Base-by-base conservation (phyloP, 352 stramenopile species). In the Peronospora farinosa region DNA sequence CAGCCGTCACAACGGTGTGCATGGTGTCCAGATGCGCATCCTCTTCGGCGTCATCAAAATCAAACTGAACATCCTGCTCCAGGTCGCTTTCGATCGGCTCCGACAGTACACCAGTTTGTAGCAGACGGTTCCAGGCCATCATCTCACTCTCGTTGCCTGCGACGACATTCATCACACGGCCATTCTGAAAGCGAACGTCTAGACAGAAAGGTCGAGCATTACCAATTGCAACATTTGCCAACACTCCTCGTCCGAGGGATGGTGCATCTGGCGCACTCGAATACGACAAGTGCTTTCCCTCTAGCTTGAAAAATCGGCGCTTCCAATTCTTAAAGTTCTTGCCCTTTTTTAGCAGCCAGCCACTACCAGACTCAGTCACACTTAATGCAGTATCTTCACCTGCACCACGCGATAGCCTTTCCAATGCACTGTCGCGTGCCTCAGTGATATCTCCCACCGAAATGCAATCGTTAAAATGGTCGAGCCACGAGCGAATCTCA, bases 291-390 rank as follows among this genome's bases (percentile, higher is more conserved):
- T 73, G 63, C 17, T 76, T 78, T 16, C 71, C 66, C 10, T 84
- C 66, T 1, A 86, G 54, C 15, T 73, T 60, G 48, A 86, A 82
- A 51, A 69, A 86, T 30, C 75, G 70, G 0, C 73, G 65, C 49
- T 84, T 84, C 75, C 75, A 86, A 5, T 67, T 82, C 59, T 78
- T 79, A 55, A 82, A 78, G 39, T 79, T 80, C 47, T 77, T 61
- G 19, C 72, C 70, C 38, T 78, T 84, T 52, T 84, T 84, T 46
- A 79, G 48, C 28, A 84, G 39, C 69, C 69, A 84, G 15, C 72
- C 72, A 27, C 57, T 51, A 11, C 69, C 63, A 8, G 56, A 40
- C 27, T 79, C 65, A 13, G 47, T 39, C 12, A 68, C 47, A 12
- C 38, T 58, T n/a, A 50, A 62, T 5, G 36, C 61, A 21, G 54